phyloP scores from a whole-genome alignment of 768 basidiomycete genomes.

The Hypholoma fasciculare region DNA sequence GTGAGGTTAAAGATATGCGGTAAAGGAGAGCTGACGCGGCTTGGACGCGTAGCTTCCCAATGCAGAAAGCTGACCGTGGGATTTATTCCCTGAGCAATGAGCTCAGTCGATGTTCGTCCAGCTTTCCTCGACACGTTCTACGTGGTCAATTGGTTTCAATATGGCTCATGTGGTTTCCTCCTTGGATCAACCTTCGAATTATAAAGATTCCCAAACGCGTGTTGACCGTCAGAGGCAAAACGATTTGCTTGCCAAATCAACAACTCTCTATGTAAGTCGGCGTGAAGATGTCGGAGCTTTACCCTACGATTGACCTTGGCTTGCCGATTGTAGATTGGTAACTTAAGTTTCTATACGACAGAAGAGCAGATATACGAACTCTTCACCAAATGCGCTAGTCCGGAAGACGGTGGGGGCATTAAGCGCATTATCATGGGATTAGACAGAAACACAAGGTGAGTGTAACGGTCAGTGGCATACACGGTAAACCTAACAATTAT shows the following conservation, averaged over 20 bases:
- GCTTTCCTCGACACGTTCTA: neutral
- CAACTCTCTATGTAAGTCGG: slow-evolving; percentile 84
- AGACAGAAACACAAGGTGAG: slow-evolving; percentile 83
- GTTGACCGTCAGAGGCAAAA: slow-evolving; percentile 79
- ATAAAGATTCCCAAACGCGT: slow-evolving; percentile 89
- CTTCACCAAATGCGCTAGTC: slow-evolving; percentile 86
- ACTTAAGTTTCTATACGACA: slow-evolving; percentile 92
- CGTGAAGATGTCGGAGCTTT: neutral
- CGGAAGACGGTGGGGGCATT: slow-evolving; percentile 86
- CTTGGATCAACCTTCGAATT: slow-evolving; percentile 94
- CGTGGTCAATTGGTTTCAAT: slow-evolving; percentile 17
- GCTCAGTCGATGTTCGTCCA: neutral
- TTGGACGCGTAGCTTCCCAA: slow-evolving; percentile 40
- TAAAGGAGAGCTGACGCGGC: slow-evolving; percentile 48
- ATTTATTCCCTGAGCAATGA: slow-evolving; percentile 17
- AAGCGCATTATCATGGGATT: slow-evolving; percentile 96
- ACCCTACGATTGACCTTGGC: neutral
- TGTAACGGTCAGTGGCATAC: neutral
- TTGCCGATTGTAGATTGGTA: slow-evolving; percentile 65
- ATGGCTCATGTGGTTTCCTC: slow-evolving; percentile 87
- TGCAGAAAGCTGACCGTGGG: slow-evolving; percentile 35
- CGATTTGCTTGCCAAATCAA: slow-evolving; percentile 79
- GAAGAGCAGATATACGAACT: slow-evolving; percentile 96
- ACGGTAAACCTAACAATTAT: slow-evolving; percentile 7
- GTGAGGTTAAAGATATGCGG: slow-evolving; percentile 20